Evolutionary conservation across 768 basidiomycete genomes (phyloP).

Genomic region (Paxillus involutus): DNA sequence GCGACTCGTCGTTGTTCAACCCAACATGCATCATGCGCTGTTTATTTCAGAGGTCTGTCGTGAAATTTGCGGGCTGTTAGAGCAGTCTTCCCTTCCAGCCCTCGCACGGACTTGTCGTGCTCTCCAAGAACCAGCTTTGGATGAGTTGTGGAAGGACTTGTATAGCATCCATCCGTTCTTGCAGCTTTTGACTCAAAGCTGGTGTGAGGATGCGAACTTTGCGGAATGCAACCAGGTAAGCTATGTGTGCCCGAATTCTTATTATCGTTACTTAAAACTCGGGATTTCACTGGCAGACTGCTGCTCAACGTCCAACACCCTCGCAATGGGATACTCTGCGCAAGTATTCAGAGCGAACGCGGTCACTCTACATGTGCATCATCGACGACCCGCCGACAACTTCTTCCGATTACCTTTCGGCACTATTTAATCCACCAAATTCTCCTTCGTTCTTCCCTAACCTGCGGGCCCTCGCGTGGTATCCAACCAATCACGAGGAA

Average conservation of each 20-base stretch:
- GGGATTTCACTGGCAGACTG: not conserved
- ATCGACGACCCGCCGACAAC: constrained; percentile 13
- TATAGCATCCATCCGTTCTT: constrained; percentile 22
- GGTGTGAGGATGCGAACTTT: not conserved
- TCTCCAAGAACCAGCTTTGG: constrained; percentile 21
- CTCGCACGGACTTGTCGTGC: constrained; percentile 25
- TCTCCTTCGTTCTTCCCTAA: constrained; percentile 20
- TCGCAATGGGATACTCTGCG: constrained; percentile 20
- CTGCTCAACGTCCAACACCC: not conserved
- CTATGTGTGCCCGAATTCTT: not conserved
- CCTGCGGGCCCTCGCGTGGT: constrained; percentile 22
- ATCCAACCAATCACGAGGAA: constrained; percentile 15
- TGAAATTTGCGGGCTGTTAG: constrained; percentile 16
- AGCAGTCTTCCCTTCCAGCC: constrained; percentile 15
- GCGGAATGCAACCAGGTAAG: constrained; percentile 13
- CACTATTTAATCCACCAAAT: constrained; percentile 14
- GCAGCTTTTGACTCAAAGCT: constrained; percentile 8
- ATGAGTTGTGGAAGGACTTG: constrained; percentile 24
- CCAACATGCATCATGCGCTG: constrained; percentile 21
- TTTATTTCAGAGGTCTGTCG: constrained; percentile 20
- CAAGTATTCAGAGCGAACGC: constrained; percentile 19
- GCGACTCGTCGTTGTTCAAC: not conserved
- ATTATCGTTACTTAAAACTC: not conserved
- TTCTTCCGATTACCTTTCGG: constrained; percentile 5
- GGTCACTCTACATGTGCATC: constrained; percentile 19